Evolutionary conservation across 257 asterid genomes (phyloP), one percentile per base, ranked within the genome.

Genomic region (Solanum peruvianum): DNA sequence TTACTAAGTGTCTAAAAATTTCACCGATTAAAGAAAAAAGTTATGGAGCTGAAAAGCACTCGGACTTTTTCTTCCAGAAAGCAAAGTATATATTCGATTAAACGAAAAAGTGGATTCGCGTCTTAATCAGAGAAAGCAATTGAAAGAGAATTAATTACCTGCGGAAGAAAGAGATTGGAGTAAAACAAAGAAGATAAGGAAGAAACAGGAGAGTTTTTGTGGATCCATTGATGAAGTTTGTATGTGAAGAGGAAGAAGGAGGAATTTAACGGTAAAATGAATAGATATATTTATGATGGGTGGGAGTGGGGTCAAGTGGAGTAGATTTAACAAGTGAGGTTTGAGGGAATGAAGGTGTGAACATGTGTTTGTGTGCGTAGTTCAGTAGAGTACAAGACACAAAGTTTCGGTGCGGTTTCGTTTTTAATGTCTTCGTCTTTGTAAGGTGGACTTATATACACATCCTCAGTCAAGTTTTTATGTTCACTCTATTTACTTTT

Each of bases 151-250:
- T 58, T 3, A 62, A n/a, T 62, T 86, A 90, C 92, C 23, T 23
- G 91, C 69, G 3, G 71, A 60, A 80, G 25, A 87, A 70, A 75
- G 62, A 12, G 62, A 90, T 9, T 42, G 91, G 12, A 83, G 52
- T 49, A 82, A 81, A 20, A 90, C 87, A 42, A 71, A 25, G 35
- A 56, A 27, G 49, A 64, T 4, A 29, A 86, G 71, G 66, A 21
- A 83, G 9, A 60, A 41, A 25, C 15, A 29, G 2, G 60, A 67
- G 33, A 21, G 75, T 18, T 16, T 80, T 47, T 47, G 29, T 15
- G 85, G 56, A 47, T 44, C 85, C 85, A 80, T 80, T 80, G 27
- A 78, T 47, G 42, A 45, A 45, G 41, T 18, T 78, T 78, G 0
- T 76, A 11, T 7, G 82, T 21, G 73, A 5, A 45, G 71, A 73